These are phyloP conservation scores for Paecilomyces niveus DNA, from an alignment of 2,329 filamentous ascomycete species.

Conservation along the genomic window DNA sequence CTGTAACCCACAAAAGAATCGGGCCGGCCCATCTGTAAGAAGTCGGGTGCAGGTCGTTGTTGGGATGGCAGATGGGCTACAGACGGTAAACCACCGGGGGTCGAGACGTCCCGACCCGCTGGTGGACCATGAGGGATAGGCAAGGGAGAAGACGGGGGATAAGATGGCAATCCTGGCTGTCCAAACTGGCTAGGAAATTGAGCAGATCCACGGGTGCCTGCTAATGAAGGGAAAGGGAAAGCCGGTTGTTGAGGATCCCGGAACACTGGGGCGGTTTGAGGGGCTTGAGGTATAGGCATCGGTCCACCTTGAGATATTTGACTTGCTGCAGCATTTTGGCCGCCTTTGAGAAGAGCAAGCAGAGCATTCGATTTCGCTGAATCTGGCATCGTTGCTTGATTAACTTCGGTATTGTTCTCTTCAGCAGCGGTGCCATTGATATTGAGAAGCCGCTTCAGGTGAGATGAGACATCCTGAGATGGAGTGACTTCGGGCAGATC, in stretches of 20 bases:
- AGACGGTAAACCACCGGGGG: not conserved
- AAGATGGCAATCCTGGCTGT: not conserved
- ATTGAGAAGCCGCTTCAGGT: slow-evolving; percentile 45
- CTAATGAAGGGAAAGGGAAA: not conserved
- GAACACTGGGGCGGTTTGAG: slow-evolving; percentile 34
- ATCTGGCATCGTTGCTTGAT: slow-evolving; percentile 20
- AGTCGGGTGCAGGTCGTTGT: slow-evolving; percentile 5
- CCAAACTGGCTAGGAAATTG: not conserved
- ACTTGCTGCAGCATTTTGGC: slow-evolving; percentile 21
- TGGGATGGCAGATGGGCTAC: slow-evolving; percentile 5
- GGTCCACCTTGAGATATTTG: slow-evolving; percentile 31
- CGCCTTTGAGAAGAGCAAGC: slow-evolving; percentile 48
- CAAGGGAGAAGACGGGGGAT: slow-evolving; percentile 1
- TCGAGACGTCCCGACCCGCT: not conserved
- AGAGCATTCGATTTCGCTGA: slow-evolving; percentile 45
- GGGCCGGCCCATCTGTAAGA: slow-evolving; percentile 9
- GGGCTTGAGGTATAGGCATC: slow-evolving; percentile 51
- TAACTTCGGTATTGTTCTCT: slow-evolving; percentile 6
- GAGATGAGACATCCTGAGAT: slow-evolving; percentile 39
- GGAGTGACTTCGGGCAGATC: slow-evolving; percentile 35
- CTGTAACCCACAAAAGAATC: slow-evolving; percentile 12
- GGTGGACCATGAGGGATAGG: not conserved
- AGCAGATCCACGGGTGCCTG: not conserved
- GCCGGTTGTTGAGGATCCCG: not conserved
- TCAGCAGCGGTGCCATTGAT: slow-evolving; percentile 19